A percentile compares a stretch with the other conserved stretches of the same genome.
Evolutionary conservation across 139 green algal genomes (phyloP).

Genomic region (Chlorella sp.): DNA sequence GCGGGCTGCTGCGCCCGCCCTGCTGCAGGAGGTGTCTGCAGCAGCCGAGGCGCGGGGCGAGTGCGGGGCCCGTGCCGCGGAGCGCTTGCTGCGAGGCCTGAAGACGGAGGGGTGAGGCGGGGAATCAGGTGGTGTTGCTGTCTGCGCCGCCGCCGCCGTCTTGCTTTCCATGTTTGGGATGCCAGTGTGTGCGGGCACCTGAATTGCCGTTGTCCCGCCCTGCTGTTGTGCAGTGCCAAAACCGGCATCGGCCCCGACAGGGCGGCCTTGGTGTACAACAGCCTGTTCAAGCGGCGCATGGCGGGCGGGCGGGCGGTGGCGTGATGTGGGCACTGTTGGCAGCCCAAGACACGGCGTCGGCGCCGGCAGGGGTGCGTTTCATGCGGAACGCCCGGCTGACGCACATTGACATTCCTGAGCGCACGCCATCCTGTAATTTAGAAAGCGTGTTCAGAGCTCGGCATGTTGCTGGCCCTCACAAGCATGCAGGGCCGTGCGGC

Average conservation of each 20-base stretch:
- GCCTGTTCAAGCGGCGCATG: conserved; percentile 13
- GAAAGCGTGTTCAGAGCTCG: no score
- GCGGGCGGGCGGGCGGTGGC: not conserved
- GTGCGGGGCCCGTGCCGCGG: conserved; percentile 9
- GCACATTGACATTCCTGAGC: no score
- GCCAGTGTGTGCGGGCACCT: no score
- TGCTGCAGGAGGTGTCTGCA: not conserved
- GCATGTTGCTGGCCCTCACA: no score
- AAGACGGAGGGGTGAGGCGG: not conserved
- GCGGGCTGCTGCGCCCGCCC: not conserved
- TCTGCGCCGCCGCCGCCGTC: no score
- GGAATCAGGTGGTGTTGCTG: not conserved
- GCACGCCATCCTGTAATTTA: no score
- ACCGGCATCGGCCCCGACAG: conserved; percentile 9
- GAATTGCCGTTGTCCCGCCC: not conserved
- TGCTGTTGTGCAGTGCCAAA: not conserved
- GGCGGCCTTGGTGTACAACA: conserved; percentile 3
- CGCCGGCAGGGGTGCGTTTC: no score
- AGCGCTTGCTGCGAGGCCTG: conserved; percentile 45
- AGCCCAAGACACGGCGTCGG: no score
- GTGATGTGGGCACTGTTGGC: no score
- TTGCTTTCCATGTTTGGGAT: no score
- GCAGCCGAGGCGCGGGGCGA: not conserved
- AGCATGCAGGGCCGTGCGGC: no score
- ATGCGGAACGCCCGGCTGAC: no score